Evolutionary conservation across 2,329 filamentous ascomycete genomes (phyloP), one percentile per base, ranked within the genome.

Genomic region (Fusarium nelsonii): DNA sequence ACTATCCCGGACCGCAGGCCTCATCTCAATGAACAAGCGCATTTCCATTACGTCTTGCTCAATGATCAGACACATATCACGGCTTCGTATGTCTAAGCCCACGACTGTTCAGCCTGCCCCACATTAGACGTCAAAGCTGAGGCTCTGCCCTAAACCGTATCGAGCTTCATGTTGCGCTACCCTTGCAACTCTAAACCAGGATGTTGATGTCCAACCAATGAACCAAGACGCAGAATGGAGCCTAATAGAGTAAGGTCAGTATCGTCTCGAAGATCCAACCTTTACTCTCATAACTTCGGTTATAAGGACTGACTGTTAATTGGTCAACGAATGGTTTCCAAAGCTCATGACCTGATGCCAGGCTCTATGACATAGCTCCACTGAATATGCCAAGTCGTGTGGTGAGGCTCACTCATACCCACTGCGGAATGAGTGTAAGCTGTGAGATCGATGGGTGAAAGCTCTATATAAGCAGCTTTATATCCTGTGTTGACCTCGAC

Each of bases 131-230:
- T 30, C 23, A 40, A 11, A 59, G 40, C 52, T 65, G 45, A 64
- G 23, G 16, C 5, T 50, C 26, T 44, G 6, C 14, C 37, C 58
- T 65, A 65, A 39, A 44, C 62, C 9, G 8, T 4, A 65, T 60
- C 9, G 9, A 39, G 62, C 32, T 14, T 54, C n/a, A 65, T 65
- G 26, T 32, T 23, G 53, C 62, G 62, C 43, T 52, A 52, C 53
- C 62, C 45, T 39, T 45, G 51, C 3, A 34, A 9, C 12, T 30
- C 14, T 32, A 46, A 34, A 33, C 43, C 18, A 33, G 23, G 30
- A 20, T 20, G 11, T 43, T 43, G 2, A 6, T 4, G 32, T 8
- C 12, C 18, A 34, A 20, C 62, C 61, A 65, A 65, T 60, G 26
- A 49, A 6, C 51, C 11, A 7, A 10, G 50, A 48, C 62, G 62